Conservation (phyloP, 106 monocot species). For the Posidonia australis region DNA sequence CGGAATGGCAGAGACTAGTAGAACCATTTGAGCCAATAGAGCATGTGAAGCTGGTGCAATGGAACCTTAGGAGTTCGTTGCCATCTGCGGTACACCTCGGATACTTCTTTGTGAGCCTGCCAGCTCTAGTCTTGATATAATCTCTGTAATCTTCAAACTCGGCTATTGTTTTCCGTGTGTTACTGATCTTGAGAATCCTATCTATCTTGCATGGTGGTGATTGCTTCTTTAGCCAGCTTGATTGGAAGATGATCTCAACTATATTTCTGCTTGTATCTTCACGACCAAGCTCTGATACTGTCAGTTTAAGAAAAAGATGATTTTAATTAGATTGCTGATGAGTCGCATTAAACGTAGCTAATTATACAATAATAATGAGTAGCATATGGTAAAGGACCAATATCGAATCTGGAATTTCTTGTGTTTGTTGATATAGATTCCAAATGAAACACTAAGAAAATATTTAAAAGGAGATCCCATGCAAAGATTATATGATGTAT, state of each 20-base stretch:
- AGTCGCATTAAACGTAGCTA: too few relatives aligned
- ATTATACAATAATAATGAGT: too few relatives aligned
- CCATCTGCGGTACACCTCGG: constrained; percentile 23
- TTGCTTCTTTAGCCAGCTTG: constrained; percentile 25
- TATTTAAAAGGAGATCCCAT: neutral
- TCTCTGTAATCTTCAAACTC: constrained; percentile 26
- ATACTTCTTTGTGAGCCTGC: constrained; percentile 1
- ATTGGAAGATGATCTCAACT: constrained; percentile 24
- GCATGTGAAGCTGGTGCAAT: constrained; percentile 14
- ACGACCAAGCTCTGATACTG: constrained; percentile 17
- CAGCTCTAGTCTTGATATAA: constrained; percentile 10
- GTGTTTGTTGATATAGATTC: too few relatives aligned
- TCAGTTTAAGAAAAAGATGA: neutral
- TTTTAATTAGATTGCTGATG: too few relatives aligned
- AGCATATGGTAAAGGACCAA: too few relatives aligned
- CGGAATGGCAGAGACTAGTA: constrained; percentile 13
- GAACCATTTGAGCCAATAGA: constrained; percentile 12
- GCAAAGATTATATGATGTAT: neutral
- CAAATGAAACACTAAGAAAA: too few relatives aligned
- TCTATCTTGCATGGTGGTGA: constrained; percentile 22
- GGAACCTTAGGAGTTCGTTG: constrained; percentile 25
- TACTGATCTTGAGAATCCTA: constrained; percentile 24
- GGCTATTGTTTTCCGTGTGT: constrained; percentile 9
- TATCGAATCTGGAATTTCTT: too few relatives aligned
- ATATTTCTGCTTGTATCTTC: constrained; percentile 24